Percentiles rank a stretch among this genome's conserved stretches.
Conservation (phyloP, 116 monocot species). For the Dioscorea cayenensis region DNA sequence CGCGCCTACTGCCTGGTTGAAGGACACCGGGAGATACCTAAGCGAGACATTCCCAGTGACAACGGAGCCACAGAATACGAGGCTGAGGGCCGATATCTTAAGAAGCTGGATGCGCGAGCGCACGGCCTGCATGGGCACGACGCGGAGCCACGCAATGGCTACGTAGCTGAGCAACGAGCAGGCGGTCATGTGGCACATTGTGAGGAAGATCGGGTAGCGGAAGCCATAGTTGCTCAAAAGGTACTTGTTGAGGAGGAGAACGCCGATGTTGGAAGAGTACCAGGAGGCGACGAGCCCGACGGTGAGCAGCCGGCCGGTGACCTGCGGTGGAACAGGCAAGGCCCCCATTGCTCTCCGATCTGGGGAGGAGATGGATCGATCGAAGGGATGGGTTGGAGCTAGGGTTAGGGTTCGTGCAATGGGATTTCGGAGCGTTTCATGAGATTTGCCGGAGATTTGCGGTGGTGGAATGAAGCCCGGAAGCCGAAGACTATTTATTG, state of each 20-base stretch:
- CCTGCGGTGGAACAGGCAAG: neutral
- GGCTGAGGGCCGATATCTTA: conserved; percentile 37
- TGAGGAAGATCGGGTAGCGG: conserved; percentile 57
- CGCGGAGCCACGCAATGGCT: conserved; percentile 34
- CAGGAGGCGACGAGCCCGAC: conserved; percentile 19
- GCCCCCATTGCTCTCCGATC: neutral
- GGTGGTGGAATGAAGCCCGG: too few relatives aligned
- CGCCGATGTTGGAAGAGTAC: conserved; percentile 61
- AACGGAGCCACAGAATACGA: conserved; percentile 45
- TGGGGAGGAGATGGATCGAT: too few relatives aligned
- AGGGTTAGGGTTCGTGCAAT: neutral
- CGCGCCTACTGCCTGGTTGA: conserved; percentile 52
- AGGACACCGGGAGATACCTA: conserved; percentile 37
- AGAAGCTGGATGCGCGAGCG: conserved; percentile 29
- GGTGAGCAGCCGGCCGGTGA: conserved; percentile 7
- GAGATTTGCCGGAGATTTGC: too few relatives aligned
- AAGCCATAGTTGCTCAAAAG: conserved; percentile 48
- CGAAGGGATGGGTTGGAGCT: neutral
- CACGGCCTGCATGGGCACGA: conserved; percentile 33
- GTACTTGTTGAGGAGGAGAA: conserved; percentile 58
- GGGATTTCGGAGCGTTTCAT: neutral
- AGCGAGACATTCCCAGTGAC: conserved; percentile 43
- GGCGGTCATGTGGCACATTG: conserved; percentile 59
- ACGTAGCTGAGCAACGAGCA: conserved; percentile 49
- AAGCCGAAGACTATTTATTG: too few relatives aligned